These are phyloP conservation scores for Hypomyces perniciosus DNA, from an alignment of 2,329 filamentous ascomycete genomes.

Conservation along the genomic window DNA sequence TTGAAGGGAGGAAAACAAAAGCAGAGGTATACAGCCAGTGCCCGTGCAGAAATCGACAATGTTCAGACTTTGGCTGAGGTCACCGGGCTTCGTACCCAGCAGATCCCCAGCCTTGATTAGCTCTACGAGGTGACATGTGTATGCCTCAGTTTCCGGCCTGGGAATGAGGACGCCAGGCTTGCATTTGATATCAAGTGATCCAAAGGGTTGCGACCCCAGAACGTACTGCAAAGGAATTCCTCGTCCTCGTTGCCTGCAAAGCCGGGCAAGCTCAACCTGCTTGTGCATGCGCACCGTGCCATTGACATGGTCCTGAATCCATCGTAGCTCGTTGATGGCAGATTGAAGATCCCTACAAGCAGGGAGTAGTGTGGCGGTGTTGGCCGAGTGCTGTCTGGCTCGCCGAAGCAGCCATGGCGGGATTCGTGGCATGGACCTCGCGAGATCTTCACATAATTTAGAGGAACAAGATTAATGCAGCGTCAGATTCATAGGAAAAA, in stretches of 20 bases:
- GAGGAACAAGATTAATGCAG: background rate
- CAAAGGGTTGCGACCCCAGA: constrained; percentile 83
- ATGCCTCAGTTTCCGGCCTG: constrained; percentile 68
- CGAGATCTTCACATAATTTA: background rate
- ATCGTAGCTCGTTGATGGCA: constrained; percentile 64
- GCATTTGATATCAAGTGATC: constrained; percentile 72
- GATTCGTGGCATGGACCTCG: constrained; percentile 53
- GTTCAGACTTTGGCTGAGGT: constrained; percentile 35
- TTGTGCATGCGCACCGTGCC: constrained; percentile 15
- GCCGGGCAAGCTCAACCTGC: constrained; percentile 25
- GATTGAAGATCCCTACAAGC: constrained; percentile 58
- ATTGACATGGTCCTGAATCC: constrained; percentile 59
- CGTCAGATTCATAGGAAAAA: background rate
- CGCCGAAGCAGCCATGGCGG: constrained; percentile 49
- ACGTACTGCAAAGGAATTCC: constrained; percentile 86
- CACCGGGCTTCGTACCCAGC: constrained; percentile 9
- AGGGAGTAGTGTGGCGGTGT: constrained; percentile 56
- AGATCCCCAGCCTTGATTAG: constrained; percentile 29
- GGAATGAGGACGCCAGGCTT: constrained; percentile 78
- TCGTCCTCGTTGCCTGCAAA: constrained; percentile 45
- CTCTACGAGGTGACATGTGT: constrained; percentile 50
- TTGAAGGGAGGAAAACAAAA: constrained; percentile 59
- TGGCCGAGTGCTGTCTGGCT: constrained; percentile 47
- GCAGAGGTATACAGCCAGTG: constrained; percentile 81
- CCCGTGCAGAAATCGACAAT: constrained; percentile 87